Conservation (phyloP, 768 basidiomycete genomes). For the Tylopilus sp. region DNA sequence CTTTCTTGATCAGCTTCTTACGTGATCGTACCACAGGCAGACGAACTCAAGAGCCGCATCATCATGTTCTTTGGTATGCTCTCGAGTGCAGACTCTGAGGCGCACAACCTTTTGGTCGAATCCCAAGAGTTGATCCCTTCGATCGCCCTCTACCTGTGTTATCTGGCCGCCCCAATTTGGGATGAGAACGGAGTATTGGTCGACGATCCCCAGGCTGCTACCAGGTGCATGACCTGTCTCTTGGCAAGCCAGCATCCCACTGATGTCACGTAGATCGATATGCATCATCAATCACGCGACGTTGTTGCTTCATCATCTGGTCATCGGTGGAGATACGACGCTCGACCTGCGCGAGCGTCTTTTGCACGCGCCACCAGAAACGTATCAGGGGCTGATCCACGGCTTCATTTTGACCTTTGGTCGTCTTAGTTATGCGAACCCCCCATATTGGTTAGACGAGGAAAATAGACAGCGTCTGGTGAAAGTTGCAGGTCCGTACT, state of each 20-base stretch:
- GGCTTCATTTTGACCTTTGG: slow-evolving; percentile 77
- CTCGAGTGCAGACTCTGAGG: slow-evolving; percentile 37
- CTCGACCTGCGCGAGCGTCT: slow-evolving; percentile 59
- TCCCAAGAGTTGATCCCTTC: slow-evolving; percentile 64
- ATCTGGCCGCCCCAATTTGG: slow-evolving; percentile 58
- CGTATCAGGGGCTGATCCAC: slow-evolving; percentile 61
- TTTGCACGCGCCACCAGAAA: slow-evolving; percentile 48
- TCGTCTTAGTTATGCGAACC: slow-evolving; percentile 65
- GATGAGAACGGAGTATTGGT: slow-evolving; percentile 53
- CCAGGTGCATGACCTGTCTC: slow-evolving; percentile 18
- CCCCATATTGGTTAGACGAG: slow-evolving; percentile 55
- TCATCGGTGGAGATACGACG: slow-evolving; percentile 46
- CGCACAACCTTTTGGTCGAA: slow-evolving; percentile 36
- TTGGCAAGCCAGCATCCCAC: not conserved
- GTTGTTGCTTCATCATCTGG: slow-evolving; percentile 60
- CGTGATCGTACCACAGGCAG: slow-evolving; percentile 27
- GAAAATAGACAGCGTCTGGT: slow-evolving; percentile 41
- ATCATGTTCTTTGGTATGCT: slow-evolving; percentile 42
- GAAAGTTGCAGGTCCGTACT: slow-evolving; percentile 44
- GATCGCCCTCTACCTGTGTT: slow-evolving; percentile 52
- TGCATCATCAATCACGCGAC: slow-evolving; percentile 49
- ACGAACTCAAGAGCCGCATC: slow-evolving; percentile 35
- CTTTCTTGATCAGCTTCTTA: not conserved
- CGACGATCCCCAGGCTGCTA: slow-evolving; percentile 30
- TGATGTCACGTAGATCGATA: slow-evolving; percentile 41